These are phyloP conservation scores for Zizania latifolia DNA, from an alignment of 176 grass and related monocot species.

Conservation along the genomic window DNA sequence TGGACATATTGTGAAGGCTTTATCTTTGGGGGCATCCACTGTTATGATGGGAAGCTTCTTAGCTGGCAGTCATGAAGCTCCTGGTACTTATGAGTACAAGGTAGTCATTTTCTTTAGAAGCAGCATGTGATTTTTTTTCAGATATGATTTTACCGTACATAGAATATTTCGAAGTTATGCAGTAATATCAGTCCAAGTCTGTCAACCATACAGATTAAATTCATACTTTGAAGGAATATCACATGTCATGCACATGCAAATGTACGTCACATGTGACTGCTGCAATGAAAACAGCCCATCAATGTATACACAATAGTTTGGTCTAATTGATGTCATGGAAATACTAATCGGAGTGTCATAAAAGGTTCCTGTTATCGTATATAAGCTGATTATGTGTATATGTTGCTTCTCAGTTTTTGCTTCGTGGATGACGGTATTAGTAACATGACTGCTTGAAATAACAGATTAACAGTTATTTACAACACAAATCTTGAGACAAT, in stretches of 20 bases:
- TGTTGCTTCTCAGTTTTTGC: neutral
- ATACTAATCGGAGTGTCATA: neutral
- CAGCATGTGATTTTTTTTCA: neutral
- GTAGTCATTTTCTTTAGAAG: conserved; percentile 26
- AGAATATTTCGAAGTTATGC: neutral
- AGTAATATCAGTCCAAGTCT: neutral
- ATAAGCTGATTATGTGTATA: neutral
- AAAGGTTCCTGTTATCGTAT: neutral
- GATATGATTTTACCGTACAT: neutral
- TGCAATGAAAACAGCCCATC: neutral
- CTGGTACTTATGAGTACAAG: conserved; percentile 73
- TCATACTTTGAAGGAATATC: neutral
- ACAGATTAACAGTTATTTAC: neutral
- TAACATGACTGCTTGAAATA: neutral
- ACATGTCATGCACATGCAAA: conserved; percentile 16
- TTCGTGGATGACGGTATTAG: neutral
- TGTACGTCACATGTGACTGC: neutral
- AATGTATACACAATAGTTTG: conserved; percentile 1
- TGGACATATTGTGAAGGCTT: conserved; percentile 93
- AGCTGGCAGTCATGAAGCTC: conserved; percentile 87
- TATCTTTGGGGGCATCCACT: conserved; percentile 70
- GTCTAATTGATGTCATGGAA: conserved; percentile 3
- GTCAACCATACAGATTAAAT: neutral
- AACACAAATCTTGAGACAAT: neutral
- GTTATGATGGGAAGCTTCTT: conserved; percentile 99